A percentile compares a stretch with the other conserved stretches of the same genome.
phyloP scores from a whole-genome alignment of 805 yeast genomes.

The Schwanniomyces vanrijiae region DNA sequence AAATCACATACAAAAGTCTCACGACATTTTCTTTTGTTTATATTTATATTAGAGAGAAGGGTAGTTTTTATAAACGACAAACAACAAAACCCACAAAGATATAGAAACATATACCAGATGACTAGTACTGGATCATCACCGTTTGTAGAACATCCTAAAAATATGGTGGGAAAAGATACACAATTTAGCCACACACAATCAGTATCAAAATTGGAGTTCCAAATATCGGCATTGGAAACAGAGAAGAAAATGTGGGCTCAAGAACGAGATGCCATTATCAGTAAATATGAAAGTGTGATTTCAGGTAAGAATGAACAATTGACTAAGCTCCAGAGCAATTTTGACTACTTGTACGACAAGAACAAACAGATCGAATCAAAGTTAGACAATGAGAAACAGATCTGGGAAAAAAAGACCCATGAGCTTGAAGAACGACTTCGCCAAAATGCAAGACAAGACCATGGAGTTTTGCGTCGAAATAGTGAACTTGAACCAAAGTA shows the following conservation, averaged over 20 bases:
- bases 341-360: slow-evolving; percentile 36
- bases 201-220: slow-evolving; percentile 31
- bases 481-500: slow-evolving; percentile 14
- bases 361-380: slow-evolving; percentile 32
- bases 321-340: slow-evolving; percentile 31
- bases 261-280: slow-evolving; percentile 22
- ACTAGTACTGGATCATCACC: slow-evolving; percentile 21
- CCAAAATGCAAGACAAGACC: slow-evolving; percentile 7
- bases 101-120: slow-evolving; percentile 2
- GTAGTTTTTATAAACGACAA: not conserved
- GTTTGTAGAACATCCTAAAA: slow-evolving; percentile 24
- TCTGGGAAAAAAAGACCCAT: slow-evolving; percentile 14
- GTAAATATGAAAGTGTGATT: slow-evolving; percentile 27
- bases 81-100: not conserved
- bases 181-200: slow-evolving; percentile 15
- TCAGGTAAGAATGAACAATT: slow-evolving; percentile 32
- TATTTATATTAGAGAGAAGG: not conserved
- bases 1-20: not conserved
- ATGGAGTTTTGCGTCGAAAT: slow-evolving; percentile 13
- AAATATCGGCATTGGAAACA: slow-evolving; percentile 28
- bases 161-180: slow-evolving; percentile 11
- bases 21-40: slow-evolving; percentile 1
- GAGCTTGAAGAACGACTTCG: not conserved
- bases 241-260: slow-evolving; percentile 33
- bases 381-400: slow-evolving; percentile 28